Evolutionary conservation across 176 grass and related monocot species (phyloP), one percentile per base, ranked within the genome.

Genomic region (Oryza meridionalis): DNA sequence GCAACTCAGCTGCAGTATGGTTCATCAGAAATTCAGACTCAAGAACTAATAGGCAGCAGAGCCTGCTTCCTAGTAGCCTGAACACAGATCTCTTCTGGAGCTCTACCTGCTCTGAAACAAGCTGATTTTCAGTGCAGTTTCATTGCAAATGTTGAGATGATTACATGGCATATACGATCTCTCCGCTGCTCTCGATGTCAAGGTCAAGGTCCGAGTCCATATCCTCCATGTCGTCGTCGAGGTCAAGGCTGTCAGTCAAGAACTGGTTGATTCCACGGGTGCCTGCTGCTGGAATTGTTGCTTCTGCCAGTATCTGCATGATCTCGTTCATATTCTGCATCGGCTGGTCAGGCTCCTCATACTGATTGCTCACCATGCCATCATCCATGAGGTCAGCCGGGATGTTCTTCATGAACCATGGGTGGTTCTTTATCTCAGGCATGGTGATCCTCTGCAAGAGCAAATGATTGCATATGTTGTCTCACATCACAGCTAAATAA

Each of bases 221-320:
- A 66, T 92, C 88, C 58, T 94, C 92, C 87, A 82, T 91, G 22
- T 91, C 89, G 21, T 89, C 77, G 7, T 93, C 91, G 5, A 86
- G 35, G 59, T 90, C 91, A 79, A 94, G 72, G 37, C 82, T 58
- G 14, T 84, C 83, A 3, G 45, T 72, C 42, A 92, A 76, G 40
- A 80, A 83, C 64, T 92, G 72, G 62, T 84, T 88, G 35, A 90
- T 86, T 47, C 79, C 68, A 9, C 64, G 78, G 31, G 85, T 29
- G 0, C 76, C 76, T 17, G 80, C 69, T 1, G 89, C 72, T 26
- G 92, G 85, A 33, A 94, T 82, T 4, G 94, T 97, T 46, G 91
- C 87, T 65, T 97, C 91, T 12, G 89, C 80, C 62, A 97, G 70
- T 81, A 94, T 97, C 82, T 92, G 89, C 94, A 97, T 94, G 42